phyloP scores from a whole-genome alignment of 345 rosid species.

The Citrus maxima region DNA sequence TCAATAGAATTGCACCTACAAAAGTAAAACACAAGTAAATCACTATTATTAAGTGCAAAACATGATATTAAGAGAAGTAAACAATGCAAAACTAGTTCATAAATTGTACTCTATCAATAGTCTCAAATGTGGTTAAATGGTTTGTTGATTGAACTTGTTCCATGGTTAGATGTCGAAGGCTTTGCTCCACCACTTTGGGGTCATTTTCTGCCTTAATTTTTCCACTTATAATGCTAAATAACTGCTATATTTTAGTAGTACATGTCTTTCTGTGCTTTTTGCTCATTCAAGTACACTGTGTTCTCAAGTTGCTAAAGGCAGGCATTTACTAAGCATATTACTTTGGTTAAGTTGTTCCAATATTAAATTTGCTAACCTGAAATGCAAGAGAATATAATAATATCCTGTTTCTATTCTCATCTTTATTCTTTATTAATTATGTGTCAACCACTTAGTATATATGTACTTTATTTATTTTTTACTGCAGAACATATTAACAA shows the following conservation, averaged over 20 bases:
- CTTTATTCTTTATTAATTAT: no score
- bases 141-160: slow-evolving; percentile 93
- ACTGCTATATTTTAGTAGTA: background rate
- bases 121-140: slow-evolving; percentile 87
- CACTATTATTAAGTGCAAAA: no score
- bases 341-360: background rate
- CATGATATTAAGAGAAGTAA: no score
- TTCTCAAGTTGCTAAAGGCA: background rate
- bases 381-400: background rate
- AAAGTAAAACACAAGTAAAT: no score
- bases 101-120: no score
- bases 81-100: no score
- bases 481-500: no score
- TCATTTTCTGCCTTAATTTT: slow-evolving; percentile 22
- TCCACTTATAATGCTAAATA: background rate
- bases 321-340: background rate
- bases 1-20: no score
- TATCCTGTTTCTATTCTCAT: no score
- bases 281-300: background rate
- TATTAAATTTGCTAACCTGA: background rate
- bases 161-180: slow-evolving; percentile 77
- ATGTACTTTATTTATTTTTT: no score
- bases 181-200: slow-evolving; percentile 99
- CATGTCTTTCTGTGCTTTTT: background rate
- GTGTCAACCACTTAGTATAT: no score